Percentiles rank a stretch among this genome's conserved stretches.
Conservation (phyloP, 768 basidiomycete genomes). For the Plicaturopsis crispa region DNA sequence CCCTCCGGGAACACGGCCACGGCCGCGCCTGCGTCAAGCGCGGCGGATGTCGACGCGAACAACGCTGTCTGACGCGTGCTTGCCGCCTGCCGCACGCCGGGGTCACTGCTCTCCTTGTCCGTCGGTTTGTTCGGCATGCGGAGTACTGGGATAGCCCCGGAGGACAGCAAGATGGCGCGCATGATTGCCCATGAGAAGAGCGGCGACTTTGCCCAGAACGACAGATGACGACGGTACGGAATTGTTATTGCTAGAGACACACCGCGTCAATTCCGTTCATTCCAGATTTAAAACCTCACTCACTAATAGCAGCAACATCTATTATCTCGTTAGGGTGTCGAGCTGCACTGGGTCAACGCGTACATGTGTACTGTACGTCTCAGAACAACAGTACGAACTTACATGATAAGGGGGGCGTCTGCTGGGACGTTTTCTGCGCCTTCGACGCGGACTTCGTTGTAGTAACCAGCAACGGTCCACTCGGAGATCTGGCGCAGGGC, state of each 20-base stretch:
- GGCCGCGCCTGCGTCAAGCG: conserved; percentile 43
- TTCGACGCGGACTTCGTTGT: conserved; percentile 50
- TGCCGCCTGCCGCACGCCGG: neutral
- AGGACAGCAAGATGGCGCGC: conserved; percentile 44
- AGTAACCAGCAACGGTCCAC: conserved; percentile 54
- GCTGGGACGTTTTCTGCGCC: conserved; percentile 48
- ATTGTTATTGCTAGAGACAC: conserved; percentile 39
- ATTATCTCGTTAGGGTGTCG: conserved; percentile 68
- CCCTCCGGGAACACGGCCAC: conserved; percentile 69
- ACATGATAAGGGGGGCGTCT: conserved; percentile 57
- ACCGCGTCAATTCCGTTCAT: conserved; percentile 2
- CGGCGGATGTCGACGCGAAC: conserved; percentile 49
- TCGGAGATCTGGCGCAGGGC: conserved; percentile 53
- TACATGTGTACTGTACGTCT: neutral
- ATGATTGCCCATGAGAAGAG: conserved; percentile 55
- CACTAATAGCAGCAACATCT: conserved; percentile 42
- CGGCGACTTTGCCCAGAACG: conserved; percentile 66
- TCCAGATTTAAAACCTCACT: conserved; percentile 5
- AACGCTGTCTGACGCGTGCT: conserved; percentile 29
- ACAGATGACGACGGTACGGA: conserved; percentile 49
- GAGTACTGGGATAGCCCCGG: conserved; percentile 68
- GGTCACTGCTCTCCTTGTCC: conserved; percentile 9
- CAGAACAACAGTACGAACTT: conserved; percentile 13
- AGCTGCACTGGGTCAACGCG: conserved; percentile 32
- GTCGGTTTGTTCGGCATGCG: conserved; percentile 30